Conservation (phyloP, 2,329 filamentous ascomycete species). For the Trichophyton equinum region DNA sequence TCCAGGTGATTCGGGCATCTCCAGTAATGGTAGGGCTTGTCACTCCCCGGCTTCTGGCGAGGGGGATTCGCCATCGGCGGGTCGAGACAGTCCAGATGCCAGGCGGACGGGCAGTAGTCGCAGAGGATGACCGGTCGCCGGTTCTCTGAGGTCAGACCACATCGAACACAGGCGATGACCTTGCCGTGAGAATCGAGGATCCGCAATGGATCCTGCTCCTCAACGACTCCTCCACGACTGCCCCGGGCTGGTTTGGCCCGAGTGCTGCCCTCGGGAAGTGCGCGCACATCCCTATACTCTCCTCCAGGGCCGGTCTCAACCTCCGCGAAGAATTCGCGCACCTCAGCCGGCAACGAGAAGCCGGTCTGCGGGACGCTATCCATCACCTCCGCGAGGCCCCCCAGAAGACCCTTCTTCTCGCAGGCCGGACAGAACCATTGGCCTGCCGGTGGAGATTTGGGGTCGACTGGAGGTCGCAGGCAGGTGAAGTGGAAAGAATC, state of each 20-base stretch:
- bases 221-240: not conserved
- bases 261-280: conserved; percentile 14
- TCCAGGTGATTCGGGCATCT: conserved; percentile 80
- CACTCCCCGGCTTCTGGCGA: conserved; percentile 36
- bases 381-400: conserved; percentile 51
- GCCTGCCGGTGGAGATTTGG: conserved; percentile 52
- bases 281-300: conserved; percentile 59
- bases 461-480: conserved; percentile 64
- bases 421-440: conserved; percentile 68
- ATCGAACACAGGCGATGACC: conserved; percentile 63
- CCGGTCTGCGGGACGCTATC: conserved; percentile 58
- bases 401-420: conserved; percentile 45
- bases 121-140: conserved; percentile 71
- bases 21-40: conserved; percentile 57
- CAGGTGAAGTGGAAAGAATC: conserved; percentile 85
- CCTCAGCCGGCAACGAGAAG: conserved; percentile 56
- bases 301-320: conserved; percentile 65
- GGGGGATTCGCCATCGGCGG: conserved; percentile 72
- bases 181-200: conserved; percentile 57
- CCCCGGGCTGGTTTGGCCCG: conserved; percentile 1
- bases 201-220: not conserved
- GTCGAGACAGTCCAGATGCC: conserved; percentile 87
- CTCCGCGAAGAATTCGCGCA: conserved; percentile 67
- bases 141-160: conserved; percentile 51
- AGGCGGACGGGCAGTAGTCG: conserved; percentile 66